Evolutionary conservation across 2,329 filamentous ascomycete genomes (phyloP).

Genomic region (Cryphonectria carpinicola): DNA sequence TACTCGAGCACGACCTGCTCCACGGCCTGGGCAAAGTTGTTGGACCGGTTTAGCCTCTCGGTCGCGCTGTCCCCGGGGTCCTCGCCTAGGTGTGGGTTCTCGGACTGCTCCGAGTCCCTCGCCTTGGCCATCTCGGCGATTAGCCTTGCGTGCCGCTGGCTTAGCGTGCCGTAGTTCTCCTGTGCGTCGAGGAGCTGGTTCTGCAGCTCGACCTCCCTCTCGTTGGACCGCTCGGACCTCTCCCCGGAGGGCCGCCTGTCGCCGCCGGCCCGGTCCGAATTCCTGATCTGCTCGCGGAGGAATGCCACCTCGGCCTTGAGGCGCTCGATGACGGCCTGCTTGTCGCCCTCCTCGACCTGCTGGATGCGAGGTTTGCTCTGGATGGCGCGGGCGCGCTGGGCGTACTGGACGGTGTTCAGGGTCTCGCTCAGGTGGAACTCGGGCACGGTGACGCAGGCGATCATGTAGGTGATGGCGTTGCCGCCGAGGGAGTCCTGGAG

Average conservation of each 20-base stretch:
- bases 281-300: slow-evolving; percentile 88
- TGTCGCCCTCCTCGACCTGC: slow-evolving; percentile 89
- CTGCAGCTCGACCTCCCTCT: slow-evolving; percentile 87
- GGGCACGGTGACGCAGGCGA: slow-evolving; percentile 94
- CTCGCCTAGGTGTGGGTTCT: slow-evolving; percentile 62
- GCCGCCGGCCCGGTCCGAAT: slow-evolving; percentile 70
- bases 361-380: slow-evolving; percentile 98
- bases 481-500: slow-evolving; percentile 96
- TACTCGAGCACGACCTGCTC: slow-evolving; percentile 97
- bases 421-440: slow-evolving; percentile 98
- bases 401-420: slow-evolving; percentile 95
- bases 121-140: slow-evolving; percentile 92
- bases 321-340: slow-evolving; percentile 89
- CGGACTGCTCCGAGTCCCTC: slow-evolving; percentile 66
- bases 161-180: slow-evolving; percentile 91
- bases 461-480: slow-evolving; percentile 99
- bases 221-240: slow-evolving; percentile 76
- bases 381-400: slow-evolving; percentile 91
- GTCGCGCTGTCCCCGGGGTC: slow-evolving; percentile 74
- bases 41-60: slow-evolving; percentile 89
- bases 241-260: slow-evolving; percentile 67
- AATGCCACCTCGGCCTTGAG: slow-evolving; percentile 94
- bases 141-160: slow-evolving; percentile 90
- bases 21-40: slow-evolving; percentile 93
- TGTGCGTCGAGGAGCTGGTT: slow-evolving; percentile 91